Percentiles rank a stretch among this genome's conserved stretches.
Evolutionary conservation across 2,329 filamentous ascomycete species (phyloP).

Genomic region (Xylaria arbuscula): DNA sequence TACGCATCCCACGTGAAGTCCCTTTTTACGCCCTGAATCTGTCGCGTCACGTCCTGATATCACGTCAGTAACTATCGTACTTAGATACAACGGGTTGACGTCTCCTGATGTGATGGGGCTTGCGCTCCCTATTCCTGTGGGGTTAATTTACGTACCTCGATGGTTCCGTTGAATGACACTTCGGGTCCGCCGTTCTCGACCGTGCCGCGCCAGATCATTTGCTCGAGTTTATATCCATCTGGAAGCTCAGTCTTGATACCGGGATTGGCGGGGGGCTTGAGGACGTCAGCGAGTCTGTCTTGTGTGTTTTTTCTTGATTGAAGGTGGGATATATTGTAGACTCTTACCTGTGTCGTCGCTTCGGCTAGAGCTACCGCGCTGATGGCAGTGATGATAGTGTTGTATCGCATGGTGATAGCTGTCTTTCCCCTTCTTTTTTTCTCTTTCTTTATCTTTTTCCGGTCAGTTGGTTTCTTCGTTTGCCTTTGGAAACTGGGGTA

Average conservation of each 20-base stretch:
- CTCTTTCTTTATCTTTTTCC: background rate
- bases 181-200: conserved; percentile 22
- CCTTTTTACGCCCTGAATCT: background rate
- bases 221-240: conserved; percentile 23
- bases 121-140: background rate
- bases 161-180: conserved; percentile 8
- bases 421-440: background rate
- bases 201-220: conserved; percentile 32
- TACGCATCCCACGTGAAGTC: conserved; percentile 15
- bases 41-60: conserved; percentile 6
- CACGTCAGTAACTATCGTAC: background rate
- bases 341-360: conserved; percentile 1
- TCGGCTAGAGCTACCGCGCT: background rate
- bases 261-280: background rate
- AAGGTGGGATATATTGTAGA: background rate
- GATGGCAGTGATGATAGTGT: background rate
- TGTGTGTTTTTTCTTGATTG: too few relatives aligned
- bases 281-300: background rate
- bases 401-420: background rate
- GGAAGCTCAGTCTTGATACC: background rate
- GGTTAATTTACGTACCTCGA: background rate
- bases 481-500: background rate
- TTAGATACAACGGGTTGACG: background rate
- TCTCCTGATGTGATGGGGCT: background rate
- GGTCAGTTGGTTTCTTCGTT: background rate